Evolutionary conservation across 352 stramenopile species (phyloP).

Genomic region (Pythium rhizo-oryzae): DNA sequence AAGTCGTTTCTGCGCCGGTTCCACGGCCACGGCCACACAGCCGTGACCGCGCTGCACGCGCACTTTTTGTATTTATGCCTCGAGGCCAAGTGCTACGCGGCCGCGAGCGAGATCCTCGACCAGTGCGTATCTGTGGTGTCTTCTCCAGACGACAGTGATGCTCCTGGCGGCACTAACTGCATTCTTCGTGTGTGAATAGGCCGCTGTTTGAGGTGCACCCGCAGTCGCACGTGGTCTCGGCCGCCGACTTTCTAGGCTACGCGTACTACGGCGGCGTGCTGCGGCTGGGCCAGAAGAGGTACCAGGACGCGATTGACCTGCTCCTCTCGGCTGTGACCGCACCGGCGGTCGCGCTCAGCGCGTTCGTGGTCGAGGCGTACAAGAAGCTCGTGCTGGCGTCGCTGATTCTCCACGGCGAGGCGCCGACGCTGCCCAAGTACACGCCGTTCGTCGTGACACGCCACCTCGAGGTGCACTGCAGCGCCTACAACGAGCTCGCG

Average conservation of each 20-base stretch:
- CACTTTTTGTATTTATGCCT: slow-evolving; percentile 84
- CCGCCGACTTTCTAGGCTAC: slow-evolving; percentile 80
- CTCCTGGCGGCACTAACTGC: neutral
- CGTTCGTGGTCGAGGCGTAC: slow-evolving; percentile 82
- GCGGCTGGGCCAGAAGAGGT: slow-evolving; percentile 76
- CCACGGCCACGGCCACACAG: slow-evolving; percentile 51
- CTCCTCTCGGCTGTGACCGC: slow-evolving; percentile 76
- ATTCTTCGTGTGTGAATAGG: slow-evolving; percentile 31
- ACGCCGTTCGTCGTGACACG: slow-evolving; percentile 76
- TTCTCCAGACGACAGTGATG: neutral
- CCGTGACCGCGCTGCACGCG: slow-evolving; percentile 67
- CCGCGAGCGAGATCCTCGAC: slow-evolving; percentile 64
- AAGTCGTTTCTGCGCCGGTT: slow-evolving; percentile 68
- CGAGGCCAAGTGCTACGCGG: slow-evolving; percentile 78
- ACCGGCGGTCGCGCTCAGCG: slow-evolving; percentile 70
- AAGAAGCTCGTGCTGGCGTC: slow-evolving; percentile 81
- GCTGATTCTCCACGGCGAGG: slow-evolving; percentile 60
- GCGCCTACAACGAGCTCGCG: slow-evolving; percentile 55
- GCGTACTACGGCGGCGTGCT: slow-evolving; percentile 84
- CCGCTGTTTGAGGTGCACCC: slow-evolving; percentile 74
- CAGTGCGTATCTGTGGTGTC: slow-evolving; percentile 42
- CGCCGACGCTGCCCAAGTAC: slow-evolving; percentile 72
- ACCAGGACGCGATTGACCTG: slow-evolving; percentile 71
- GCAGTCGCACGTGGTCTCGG: slow-evolving; percentile 49
- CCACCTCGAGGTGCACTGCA: slow-evolving; percentile 69